A percentile compares a stretch with the other conserved stretches of the same genome.
Conservation (phyloP, 768 basidiomycete genomes). For the Xanthoconium stramineum region DNA sequence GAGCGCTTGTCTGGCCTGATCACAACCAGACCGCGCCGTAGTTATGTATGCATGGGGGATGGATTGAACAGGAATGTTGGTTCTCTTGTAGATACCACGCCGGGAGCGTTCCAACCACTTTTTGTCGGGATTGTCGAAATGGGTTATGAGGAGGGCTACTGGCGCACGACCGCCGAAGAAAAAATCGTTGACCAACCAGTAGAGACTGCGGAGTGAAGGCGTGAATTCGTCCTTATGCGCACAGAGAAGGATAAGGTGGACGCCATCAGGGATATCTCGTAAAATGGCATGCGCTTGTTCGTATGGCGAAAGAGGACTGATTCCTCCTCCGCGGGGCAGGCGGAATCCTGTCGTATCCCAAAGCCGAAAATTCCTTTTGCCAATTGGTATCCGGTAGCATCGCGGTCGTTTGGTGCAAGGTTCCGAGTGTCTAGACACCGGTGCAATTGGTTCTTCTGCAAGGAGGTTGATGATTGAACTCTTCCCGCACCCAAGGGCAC, state of each 20-base stretch:
- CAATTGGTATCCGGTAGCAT: conserved; percentile 20
- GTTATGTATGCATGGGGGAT: conserved; percentile 20
- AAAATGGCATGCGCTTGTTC: conserved; percentile 35
- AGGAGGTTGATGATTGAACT: conserved; percentile 31
- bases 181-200: conserved; percentile 35
- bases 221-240: conserved; percentile 39
- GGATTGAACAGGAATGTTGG: conserved; percentile 7
- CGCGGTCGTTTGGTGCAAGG: conserved; percentile 34
- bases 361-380: conserved; percentile 23
- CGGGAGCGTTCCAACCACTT: conserved; percentile 40
- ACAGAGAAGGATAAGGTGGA: conserved; percentile 40
- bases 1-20: conserved; percentile 15
- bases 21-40: conserved; percentile 7
- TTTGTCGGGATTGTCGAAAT: conserved; percentile 32
- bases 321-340: conserved; percentile 17
- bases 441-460: conserved; percentile 25
- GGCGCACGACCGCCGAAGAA: conserved; percentile 37
- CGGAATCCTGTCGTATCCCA: conserved; percentile 37
- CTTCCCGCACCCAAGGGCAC: conserved; percentile 30
- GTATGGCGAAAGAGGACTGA: conserved; percentile 20
- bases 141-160: conserved; percentile 38
- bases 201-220: conserved; percentile 34
- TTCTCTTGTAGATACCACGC: conserved; percentile 14
- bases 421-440: conserved; percentile 26
- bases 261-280: conserved; percentile 30